Evolutionary conservation across 1,284 basidiomycete species (phyloP).

Genomic region (Rhodotorula mucilaginosa): DNA sequence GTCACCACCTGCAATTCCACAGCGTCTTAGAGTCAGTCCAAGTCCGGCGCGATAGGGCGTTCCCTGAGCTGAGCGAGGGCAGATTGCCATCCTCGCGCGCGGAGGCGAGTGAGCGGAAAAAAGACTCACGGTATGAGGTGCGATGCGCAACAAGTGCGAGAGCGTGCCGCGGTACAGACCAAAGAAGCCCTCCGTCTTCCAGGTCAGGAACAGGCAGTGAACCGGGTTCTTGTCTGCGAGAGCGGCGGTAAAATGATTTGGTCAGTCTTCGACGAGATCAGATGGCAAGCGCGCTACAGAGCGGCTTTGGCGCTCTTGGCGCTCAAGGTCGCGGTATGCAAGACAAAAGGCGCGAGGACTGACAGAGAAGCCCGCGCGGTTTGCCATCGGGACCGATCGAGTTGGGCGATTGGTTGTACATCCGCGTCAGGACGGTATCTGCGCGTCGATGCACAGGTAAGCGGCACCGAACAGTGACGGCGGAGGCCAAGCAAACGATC

Average conservation of each 20-base stretch:
- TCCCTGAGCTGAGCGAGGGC: no score
- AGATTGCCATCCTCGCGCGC: no score
- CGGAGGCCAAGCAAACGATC: neutral
- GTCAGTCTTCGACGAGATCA: neutral
- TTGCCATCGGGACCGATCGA: conserved; percentile 57
- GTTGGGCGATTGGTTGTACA: conserved; percentile 76
- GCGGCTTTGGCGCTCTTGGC: no score
- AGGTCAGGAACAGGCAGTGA: conserved; percentile 94
- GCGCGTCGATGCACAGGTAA: neutral
- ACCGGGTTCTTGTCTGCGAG: conserved; percentile 64
- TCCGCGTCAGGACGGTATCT: conserved; percentile 77
- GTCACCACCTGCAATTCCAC: conserved; percentile 38
- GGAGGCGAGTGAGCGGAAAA: no score
- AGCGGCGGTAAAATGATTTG: neutral
- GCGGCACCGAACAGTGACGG: no score
- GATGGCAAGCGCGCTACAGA: neutral
- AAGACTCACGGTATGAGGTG: conserved; percentile 66
- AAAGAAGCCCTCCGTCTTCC: conserved; percentile 80
- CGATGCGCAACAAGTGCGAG: conserved; percentile 86
- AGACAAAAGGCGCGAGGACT: conserved; percentile 40
- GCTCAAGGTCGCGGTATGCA: neutral
- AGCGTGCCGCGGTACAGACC: conserved; percentile 94
- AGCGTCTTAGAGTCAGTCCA: neutral
- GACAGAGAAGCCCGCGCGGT: conserved; percentile 74
- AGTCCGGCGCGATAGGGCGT: neutral